phyloP scores from a whole-genome alignment of 208 protist genomes.

The Porcisia deanei region DNA sequence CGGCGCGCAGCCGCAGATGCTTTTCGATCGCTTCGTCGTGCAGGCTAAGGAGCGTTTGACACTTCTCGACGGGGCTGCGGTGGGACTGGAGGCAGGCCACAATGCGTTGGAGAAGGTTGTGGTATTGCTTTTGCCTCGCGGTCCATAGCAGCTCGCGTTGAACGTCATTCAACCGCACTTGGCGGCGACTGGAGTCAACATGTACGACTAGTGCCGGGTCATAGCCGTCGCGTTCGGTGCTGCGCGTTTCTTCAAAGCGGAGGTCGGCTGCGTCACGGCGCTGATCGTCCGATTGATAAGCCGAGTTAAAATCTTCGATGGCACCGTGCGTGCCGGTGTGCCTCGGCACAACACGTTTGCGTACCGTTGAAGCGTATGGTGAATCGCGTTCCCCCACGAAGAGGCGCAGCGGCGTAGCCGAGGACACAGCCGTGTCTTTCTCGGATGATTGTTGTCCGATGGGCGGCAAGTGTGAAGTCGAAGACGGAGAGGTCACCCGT shows the following conservation, averaged over 20 bases:
- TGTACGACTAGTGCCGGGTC: slow-evolving; percentile 64
- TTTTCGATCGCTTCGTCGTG: slow-evolving; percentile 63
- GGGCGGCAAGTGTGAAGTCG: not conserved
- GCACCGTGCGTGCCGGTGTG: slow-evolving; percentile 24
- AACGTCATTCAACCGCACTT: slow-evolving; percentile 47
- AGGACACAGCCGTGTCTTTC: slow-evolving; percentile 1
- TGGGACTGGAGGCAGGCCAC: slow-evolving; percentile 69
- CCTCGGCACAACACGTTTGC: slow-evolving; percentile 18
- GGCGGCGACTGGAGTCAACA: slow-evolving; percentile 36
- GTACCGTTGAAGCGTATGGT: slow-evolving; percentile 13
- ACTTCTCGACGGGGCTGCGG: slow-evolving; percentile 68
- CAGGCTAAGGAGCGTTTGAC: slow-evolving; percentile 52
- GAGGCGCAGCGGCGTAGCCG: slow-evolving; percentile 1
- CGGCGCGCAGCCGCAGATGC: slow-evolving; percentile 67
- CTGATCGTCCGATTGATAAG: slow-evolving; percentile 20
- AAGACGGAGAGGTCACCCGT: not conserved
- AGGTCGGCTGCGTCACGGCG: slow-evolving; percentile 13
- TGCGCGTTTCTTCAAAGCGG: slow-evolving; percentile 12
- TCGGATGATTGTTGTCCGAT: not conserved
- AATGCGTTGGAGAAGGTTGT: slow-evolving; percentile 45
- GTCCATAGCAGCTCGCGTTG: slow-evolving; percentile 63
- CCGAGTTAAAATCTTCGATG: slow-evolving; percentile 10
- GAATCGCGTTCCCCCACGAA: slow-evolving; percentile 9
- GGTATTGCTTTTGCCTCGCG: slow-evolving; percentile 64
- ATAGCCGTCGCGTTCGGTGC: slow-evolving; percentile 18